Percentiles rank a stretch among this genome's conserved stretches.
These are phyloP conservation scores for Chenopodium berlandieri DNA, from an alignment of 148 eudicot species.

Conservation along the genomic window DNA sequence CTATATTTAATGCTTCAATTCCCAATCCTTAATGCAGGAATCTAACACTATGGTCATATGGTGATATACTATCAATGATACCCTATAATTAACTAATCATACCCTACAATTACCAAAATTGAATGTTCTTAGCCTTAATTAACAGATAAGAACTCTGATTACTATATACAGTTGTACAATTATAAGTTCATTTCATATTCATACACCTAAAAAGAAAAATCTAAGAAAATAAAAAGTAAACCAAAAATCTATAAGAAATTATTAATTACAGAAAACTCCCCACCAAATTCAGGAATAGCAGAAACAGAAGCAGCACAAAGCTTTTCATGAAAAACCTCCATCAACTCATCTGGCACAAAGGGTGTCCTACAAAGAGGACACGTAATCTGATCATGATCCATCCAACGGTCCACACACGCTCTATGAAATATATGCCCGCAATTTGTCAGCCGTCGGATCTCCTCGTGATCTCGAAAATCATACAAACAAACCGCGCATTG, in stretches of 20 bases:
- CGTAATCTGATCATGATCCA: constrained; percentile 68
- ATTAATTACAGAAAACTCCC: constrained; percentile 49
- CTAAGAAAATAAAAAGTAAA: constrained; percentile 11
- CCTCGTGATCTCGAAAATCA: constrained; percentile 53
- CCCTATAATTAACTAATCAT: too few relatives aligned
- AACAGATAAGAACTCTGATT: neutral
- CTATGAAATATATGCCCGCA: constrained; percentile 57
- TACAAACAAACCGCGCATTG: constrained; percentile 64
- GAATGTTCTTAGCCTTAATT: neutral
- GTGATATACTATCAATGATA: too few relatives aligned
- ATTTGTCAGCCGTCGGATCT: constrained; percentile 49
- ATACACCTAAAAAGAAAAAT: neutral
- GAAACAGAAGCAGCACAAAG: constrained; percentile 50
- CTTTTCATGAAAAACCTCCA: constrained; percentile 47
- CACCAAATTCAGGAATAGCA: constrained; percentile 50
- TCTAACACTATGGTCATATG: too few relatives aligned
- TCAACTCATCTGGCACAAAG: constrained; percentile 50
- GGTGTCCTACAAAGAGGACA: constrained; percentile 66
- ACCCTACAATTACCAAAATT: neutral
- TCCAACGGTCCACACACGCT: constrained; percentile 76
- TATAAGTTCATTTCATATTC: too few relatives aligned
- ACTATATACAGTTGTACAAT: neutral
- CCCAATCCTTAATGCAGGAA: too few relatives aligned
- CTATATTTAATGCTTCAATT: too few relatives aligned
- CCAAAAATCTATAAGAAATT: constrained; percentile 6